These are phyloP conservation scores for Elsinoe arachidis DNA, from an alignment of 2,329 filamentous ascomycete genomes.

Conservation along the genomic window DNA sequence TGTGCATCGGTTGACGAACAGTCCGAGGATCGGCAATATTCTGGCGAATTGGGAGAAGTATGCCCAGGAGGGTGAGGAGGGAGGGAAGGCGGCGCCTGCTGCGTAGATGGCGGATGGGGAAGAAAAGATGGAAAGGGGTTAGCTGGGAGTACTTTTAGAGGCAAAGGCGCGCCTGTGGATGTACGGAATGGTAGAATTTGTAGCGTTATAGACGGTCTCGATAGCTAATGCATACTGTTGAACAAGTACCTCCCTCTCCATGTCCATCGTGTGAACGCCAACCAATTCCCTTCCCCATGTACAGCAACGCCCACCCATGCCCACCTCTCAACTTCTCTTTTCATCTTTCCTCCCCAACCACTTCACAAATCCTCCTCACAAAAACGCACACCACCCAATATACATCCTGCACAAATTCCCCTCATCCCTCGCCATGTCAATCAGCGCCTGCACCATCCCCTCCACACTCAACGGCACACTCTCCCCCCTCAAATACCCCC, in stretches of 20 bases:
- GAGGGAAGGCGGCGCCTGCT: slow-evolving; percentile 10
- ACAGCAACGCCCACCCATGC: too few species aligned
- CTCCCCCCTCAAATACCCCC: slow-evolving; percentile 74
- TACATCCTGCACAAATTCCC: slow-evolving; percentile 86
- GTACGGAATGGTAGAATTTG: background rate
- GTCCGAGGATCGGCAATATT: slow-evolving; percentile 64
- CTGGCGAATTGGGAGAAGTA: slow-evolving; percentile 64
- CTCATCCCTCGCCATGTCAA: slow-evolving; percentile 73
- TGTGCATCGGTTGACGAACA: slow-evolving; percentile 88
- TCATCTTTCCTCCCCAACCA: background rate
- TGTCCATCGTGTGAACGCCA: too few species aligned
- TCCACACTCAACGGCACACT: slow-evolving; percentile 90
- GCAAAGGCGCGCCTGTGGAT: background rate
- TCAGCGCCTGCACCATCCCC: slow-evolving; percentile 93
- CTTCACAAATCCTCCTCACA: background rate
- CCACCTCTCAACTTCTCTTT: too few species aligned
- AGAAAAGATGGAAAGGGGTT: background rate
- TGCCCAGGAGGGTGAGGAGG: slow-evolving; percentile 29
- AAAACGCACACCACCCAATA: slow-evolving; percentile 51
- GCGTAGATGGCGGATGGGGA: background rate
- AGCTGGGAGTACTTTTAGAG: background rate
- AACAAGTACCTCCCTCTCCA: too few species aligned
- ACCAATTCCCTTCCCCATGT: too few species aligned
- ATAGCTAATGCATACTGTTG: background rate
- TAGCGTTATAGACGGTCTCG: slow-evolving; percentile 1